Conservation (phyloP, 148 eudicot species). For the Silene conica region DNA sequence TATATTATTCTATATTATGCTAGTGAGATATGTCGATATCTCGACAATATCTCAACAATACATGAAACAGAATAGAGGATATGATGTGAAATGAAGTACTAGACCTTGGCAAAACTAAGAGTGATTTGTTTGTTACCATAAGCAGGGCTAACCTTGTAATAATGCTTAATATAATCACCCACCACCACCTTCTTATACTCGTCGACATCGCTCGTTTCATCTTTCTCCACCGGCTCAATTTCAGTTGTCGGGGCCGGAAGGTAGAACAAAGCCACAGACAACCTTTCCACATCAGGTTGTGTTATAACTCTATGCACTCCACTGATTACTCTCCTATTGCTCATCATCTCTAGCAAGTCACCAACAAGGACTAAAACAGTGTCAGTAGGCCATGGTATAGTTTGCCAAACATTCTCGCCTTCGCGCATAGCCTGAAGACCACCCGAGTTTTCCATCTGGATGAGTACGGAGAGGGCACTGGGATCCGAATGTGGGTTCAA, state of each 20-base stretch:
- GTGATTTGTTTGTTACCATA: conserved; percentile 10
- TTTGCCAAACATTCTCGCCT: conserved; percentile 16
- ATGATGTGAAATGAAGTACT: not conserved
- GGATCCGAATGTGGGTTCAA: conserved; percentile 22
- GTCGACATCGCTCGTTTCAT: not conserved
- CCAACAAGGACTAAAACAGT: conserved; percentile 18
- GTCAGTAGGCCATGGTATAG: conserved; percentile 26
- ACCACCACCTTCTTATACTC: conserved; percentile 27
- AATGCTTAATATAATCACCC: conserved; percentile 26
- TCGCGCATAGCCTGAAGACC: conserved; percentile 25
- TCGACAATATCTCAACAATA: no score
- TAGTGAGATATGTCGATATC: no score
- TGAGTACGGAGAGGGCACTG: conserved; percentile 16
- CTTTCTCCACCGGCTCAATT: conserved; percentile 20
- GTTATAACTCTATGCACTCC: conserved; percentile 25
- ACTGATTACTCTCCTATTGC: conserved; percentile 20
- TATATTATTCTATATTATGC: no score
- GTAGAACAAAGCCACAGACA: conserved; percentile 27
- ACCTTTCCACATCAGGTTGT: conserved; percentile 22
- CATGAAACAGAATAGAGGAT: not conserved
- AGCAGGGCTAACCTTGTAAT: conserved; percentile 21
- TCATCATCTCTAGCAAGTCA: conserved; percentile 32
- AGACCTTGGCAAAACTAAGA: conserved; percentile 19
- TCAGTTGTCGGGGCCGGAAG: conserved; percentile 14
- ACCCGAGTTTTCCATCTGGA: conserved; percentile 21